Percentiles rank a stretch among this genome's conserved stretches.
These are phyloP conservation scores for Priceomyces haplophilus DNA, from an alignment of 805 yeast species.

Conservation along the genomic window DNA sequence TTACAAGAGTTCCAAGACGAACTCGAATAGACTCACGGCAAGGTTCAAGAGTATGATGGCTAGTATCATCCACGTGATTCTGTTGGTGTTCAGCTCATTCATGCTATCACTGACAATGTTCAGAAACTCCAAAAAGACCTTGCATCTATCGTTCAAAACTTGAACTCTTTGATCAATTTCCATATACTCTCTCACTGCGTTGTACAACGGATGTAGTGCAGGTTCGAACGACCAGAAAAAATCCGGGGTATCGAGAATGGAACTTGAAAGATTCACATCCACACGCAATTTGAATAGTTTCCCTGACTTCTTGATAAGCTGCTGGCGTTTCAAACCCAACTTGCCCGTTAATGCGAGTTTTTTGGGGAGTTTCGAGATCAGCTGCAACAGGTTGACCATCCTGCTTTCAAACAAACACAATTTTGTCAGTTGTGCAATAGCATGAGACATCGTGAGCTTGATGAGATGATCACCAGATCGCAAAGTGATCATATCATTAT, in stretches of 20 bases:
- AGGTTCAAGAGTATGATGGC: constrained; percentile 76
- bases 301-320: constrained; percentile 84
- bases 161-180: constrained; percentile 95
- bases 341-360: constrained; percentile 87
- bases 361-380: constrained; percentile 87
- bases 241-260: constrained; percentile 91
- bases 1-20: constrained; percentile 46
- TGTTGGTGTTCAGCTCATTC: constrained; percentile 87
- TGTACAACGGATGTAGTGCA: constrained; percentile 86
- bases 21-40: constrained; percentile 72
- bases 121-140: constrained; percentile 88
- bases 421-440: constrained; percentile 94
- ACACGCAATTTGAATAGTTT: constrained; percentile 84
- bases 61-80: constrained; percentile 88
- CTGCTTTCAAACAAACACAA: constrained; percentile 87
- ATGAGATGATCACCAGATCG: constrained; percentile 90
- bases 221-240: constrained; percentile 96
- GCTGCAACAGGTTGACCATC: constrained; percentile 77
- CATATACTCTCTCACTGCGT: constrained; percentile 84
- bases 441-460: constrained; percentile 90
- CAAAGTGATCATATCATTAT: constrained; percentile 90
- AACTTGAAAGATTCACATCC: constrained; percentile 88
- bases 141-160: constrained; percentile 89
- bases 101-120: constrained; percentile 92
- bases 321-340: constrained; percentile 79